Base-by-base conservation (phyloP, 176 grass and related monocot genomes). In the Paspalum notatum region DNA sequence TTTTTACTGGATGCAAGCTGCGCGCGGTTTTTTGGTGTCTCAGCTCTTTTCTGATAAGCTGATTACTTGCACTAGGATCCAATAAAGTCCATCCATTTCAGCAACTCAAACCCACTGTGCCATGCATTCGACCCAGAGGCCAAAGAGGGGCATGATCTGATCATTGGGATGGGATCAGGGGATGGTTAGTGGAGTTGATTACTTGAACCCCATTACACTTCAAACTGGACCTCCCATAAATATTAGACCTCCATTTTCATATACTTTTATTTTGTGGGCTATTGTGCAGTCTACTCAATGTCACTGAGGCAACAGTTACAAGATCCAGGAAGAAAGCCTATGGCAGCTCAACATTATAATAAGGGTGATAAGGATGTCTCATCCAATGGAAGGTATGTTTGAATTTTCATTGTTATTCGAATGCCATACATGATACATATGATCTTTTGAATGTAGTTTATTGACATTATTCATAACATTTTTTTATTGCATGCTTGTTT, bases 261-360 rank as follows among this genome's bases (percentile, higher is more conserved):
- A 27, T 27, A 14, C 58, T 61, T 5, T 62, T 41, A 24, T 41
- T 24, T 52, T 85, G n/a, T 82, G 50, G 32, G 16, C 37, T 41
- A 32, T 85, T 78, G 12, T 89, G 72, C 80, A 99, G 96, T 99
- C 12, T 99, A 99, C 80, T 95, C 90, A 68, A 88, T 99, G 80
- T 95, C 96, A 14, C 77, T 99, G 76, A 95, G 96, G 90, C 92
- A 99, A 83, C 96, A 99, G 49, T 80, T 99, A 68, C 92, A 99
- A 76, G 96, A 99, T 86, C 80, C 92, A 73, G 96, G 90, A 66
- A 99, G 92, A 78, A 99, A 99, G 77, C 96, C 91, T 71, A 78
- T 90, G 79, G 93, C 88, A 47, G 86, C 90, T 60, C 96, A 93
- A 50, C 92, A 95, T 77, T 95, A 93, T 74, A 95, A 90, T 76